Base-by-base conservation (phyloP, 2,329 filamentous ascomycete species). In the Xylariales sp. region DNA sequence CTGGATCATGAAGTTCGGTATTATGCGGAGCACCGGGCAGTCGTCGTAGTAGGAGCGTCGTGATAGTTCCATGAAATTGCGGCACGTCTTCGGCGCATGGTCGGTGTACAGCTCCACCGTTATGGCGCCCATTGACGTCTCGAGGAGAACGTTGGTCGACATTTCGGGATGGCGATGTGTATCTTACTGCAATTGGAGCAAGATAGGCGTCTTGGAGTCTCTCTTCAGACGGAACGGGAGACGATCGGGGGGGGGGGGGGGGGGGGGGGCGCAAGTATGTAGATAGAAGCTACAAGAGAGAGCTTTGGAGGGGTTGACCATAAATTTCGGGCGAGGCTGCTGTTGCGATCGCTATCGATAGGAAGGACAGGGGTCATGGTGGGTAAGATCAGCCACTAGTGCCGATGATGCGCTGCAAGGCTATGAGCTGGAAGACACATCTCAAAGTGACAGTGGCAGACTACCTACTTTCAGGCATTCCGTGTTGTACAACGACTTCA, bases 1-100 rank as follows among this genome's bases (percentile, higher is more conserved):
- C 69, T 97, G 91, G 44, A 95, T 76, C 91, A 98, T 97, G 73
- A 98, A 98, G 66, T 88, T 81, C 39, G 88, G 82, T 58, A 98
- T 97, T 54, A 97, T 83, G 62, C 93, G 89, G 72, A 97, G 93
- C 75, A 97, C 91, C 58, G 90, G 69, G 45, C 86, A 80, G 60
- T 68, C 71, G 69, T 93, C 80, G 77, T 95, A 98, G 78, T 96
- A 97, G 53, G 87, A 87, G 53, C 89, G 78, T 47, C 77, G 70
- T 15, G 82, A 80, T 39, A 97, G 86, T 4, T 85, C 86, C 19
- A 75, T 62, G 69, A 97, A 97, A 74, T 97, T 95, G 46, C 76
- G 78, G 76, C 88, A 94, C 18, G 89, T 90, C 62, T 84, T 87
- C 28, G 93, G 91, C 14, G 91, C 91, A 69, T 97, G 90, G 19